Percentiles rank a stretch among this genome's conserved stretches.
phyloP scores from a whole-genome alignment of 768 basidiomycete genomes.

The Kwoniella sp. region DNA sequence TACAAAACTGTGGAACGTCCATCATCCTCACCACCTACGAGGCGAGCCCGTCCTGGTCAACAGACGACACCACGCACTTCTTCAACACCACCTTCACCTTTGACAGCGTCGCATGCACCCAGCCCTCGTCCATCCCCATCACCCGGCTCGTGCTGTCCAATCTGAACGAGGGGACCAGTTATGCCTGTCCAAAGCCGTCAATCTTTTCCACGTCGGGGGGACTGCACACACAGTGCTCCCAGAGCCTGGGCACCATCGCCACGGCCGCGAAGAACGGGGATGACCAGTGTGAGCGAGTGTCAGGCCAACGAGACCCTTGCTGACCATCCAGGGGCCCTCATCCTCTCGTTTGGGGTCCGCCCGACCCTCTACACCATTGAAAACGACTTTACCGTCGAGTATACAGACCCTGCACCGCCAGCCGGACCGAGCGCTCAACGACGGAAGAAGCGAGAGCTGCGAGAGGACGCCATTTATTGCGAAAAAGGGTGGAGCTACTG shows the following conservation, averaged over 20 bases:
- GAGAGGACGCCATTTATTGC: not conserved
- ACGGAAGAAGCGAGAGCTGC: not conserved
- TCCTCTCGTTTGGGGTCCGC: not conserved
- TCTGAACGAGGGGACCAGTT: not conserved
- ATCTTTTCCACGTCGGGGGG: not conserved
- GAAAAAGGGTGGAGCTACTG: not conserved
- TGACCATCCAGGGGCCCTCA: conserved; percentile 1
- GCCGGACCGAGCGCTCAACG: not conserved
- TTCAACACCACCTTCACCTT: not conserved
- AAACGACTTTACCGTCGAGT: conserved; percentile 11
- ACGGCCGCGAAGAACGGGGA: not conserved
- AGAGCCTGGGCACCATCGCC: not conserved
- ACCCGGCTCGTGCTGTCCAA: not conserved
- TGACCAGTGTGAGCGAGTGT: not conserved
- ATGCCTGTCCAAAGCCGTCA: not conserved
- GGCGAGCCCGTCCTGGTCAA: not conserved
- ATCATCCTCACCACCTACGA: not conserved
- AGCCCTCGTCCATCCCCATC: not conserved
- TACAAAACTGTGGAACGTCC: not conserved
- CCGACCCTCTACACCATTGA: conserved; percentile 10
- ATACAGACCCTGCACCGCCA: not conserved
- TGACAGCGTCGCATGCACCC: not conserved
- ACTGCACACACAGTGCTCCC: not conserved
- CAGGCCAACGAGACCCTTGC: not conserved
- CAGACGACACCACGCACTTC: not conserved